Percentiles rank a stretch among this genome's conserved stretches.
Conservation (phyloP, 148 eudicot species). For the Amaranthus hypochondriacus region DNA sequence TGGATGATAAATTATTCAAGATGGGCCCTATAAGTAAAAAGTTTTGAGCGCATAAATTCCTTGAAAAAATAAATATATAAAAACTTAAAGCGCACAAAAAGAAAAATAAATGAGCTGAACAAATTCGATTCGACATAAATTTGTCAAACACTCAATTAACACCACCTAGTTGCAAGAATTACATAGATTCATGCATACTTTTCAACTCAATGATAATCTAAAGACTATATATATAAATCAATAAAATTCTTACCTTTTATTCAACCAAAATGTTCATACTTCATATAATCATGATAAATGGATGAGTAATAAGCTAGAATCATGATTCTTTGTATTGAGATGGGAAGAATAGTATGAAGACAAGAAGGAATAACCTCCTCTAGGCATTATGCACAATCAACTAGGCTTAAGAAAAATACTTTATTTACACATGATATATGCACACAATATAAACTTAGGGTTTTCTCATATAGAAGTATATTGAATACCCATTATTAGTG, state of each 20-base stretch:
- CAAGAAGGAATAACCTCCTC: conserved; percentile 14
- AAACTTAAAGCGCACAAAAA: background rate
- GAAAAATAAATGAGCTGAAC: background rate
- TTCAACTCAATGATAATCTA: background rate
- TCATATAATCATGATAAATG: background rate
- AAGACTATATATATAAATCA: background rate
- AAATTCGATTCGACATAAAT: background rate
- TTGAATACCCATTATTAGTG: background rate
- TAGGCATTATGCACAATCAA: conserved; percentile 23
- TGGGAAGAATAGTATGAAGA: background rate
- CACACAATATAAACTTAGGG: conserved; percentile 8
- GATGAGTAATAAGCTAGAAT: background rate
- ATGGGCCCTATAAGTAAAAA: background rate
- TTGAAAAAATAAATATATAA: background rate
- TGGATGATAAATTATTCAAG: conserved; percentile 25
- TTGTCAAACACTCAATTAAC: background rate
- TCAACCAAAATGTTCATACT: too few species aligned
- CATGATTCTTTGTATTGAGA: conserved; percentile 1
- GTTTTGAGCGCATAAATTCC: conserved; percentile 8
- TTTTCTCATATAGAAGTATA: background rate
- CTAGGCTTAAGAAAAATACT: conserved; percentile 2
- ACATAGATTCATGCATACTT: background rate
- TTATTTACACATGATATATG: background rate
- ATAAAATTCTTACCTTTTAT: too few species aligned
- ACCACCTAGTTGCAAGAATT: conserved; percentile 1